A percentile compares a stretch with the other conserved stretches of the same genome.
Conservation (phyloP, 306 rosid species). For the Quercus mongolica region DNA sequence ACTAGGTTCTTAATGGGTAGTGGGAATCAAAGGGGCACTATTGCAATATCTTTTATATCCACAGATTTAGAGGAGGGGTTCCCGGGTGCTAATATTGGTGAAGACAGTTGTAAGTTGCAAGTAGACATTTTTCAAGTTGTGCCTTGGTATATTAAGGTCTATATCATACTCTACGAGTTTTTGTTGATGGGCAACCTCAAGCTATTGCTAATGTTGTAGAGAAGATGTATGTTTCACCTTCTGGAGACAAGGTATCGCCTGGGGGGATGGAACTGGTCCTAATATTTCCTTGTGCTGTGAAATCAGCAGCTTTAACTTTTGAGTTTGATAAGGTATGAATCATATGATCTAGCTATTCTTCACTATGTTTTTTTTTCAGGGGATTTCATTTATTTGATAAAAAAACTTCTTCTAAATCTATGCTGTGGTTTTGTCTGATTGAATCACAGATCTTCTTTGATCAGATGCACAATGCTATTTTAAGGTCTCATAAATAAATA, state of each 20-base stretch:
- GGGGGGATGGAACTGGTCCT: constrained; percentile 79
- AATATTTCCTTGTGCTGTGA: constrained; percentile 72
- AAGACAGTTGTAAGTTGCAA: constrained; percentile 62
- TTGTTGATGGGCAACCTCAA: constrained; percentile 55
- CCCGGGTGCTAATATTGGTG: constrained; percentile 22
- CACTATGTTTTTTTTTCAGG: background rate
- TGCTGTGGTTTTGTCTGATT: background rate
- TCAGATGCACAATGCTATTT: background rate
- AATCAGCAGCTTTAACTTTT: constrained; percentile 66
- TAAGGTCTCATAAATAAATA: background rate
- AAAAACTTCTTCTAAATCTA: background rate
- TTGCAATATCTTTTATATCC: constrained; percentile 80
- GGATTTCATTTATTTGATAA: background rate
- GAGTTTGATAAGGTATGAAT: constrained; percentile 81
- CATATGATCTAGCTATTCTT: background rate
- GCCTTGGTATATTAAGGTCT: constrained; percentile 96
- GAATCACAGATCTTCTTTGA: background rate
- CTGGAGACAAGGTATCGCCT: constrained; percentile 88
- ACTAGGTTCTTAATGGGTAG: constrained; percentile 86
- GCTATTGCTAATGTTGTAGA: constrained; percentile 54
- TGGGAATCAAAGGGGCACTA: constrained; percentile 93
- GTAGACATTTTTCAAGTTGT: constrained; percentile 87
- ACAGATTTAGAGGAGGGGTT: constrained; percentile 44
- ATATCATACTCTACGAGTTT: constrained; percentile 70
- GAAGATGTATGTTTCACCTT: constrained; percentile 79